Base-by-base conservation (phyloP, 805 yeast species). In the Wickerhamomyces queroliae region DNA sequence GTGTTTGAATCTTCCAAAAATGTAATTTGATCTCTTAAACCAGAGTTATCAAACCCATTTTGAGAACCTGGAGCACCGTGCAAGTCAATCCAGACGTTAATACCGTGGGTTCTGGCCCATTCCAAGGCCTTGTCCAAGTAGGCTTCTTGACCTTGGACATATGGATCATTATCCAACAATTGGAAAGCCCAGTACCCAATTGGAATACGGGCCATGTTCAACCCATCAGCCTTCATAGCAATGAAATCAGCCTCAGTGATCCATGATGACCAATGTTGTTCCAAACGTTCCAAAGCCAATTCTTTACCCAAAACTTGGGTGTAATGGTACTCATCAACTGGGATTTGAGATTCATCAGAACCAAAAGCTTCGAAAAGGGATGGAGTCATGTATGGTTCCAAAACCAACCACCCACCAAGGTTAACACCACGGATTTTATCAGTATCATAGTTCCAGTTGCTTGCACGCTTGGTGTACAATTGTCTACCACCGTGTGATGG, bases 31-130 rank as follows among this genome's bases (percentile, higher is more conserved):
- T 83, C 96, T 53, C 95, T 74, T 46, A 76, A 65, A 21, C 98
- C 98, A 8, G 95, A 86, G 67, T 90, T 90, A 62, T 90, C 98
- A 55, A 88, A 91, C 12, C 97, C 97, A 59, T 90, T 90, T 62
- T 90, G 98, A 18, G 95, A 84, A 18, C 96, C 97, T 25, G 96
- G 95, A n/a, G 84, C 95, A 46, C 97, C 97, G 59, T 90, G 98
- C 54, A 90, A 63, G 61, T 91, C 97, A 33, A 90, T 72, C 96
- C 96, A 88, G 19, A 78, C 95, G 56, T 80, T 80, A 46, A 90
- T 56, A 30, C 70, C 72, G 47, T 79, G 55, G 15, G 67, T 64
- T 36, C 75, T 60, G 32, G 86, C 78, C 96, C 96, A 91, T 15
- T 57, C 71, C 31, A 90, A 63, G 13, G 96, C 95, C 54, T 72